Conservation (phyloP, 2,329 filamentous ascomycete genomes). For the Penicillium griseofulvum region DNA sequence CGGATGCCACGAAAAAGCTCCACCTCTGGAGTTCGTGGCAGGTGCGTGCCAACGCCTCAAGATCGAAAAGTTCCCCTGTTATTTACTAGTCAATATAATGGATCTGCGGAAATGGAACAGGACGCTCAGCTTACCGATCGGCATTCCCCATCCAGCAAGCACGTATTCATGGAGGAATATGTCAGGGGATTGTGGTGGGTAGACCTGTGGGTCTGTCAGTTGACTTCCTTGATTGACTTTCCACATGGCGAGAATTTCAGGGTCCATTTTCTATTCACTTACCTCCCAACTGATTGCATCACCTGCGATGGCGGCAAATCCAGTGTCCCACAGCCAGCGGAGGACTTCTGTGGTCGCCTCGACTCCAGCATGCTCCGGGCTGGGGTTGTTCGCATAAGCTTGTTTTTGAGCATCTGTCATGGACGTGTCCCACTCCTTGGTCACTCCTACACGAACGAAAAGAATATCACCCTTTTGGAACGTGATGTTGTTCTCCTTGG, state of each 20-base stretch:
- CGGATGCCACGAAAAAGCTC: slow-evolving; percentile 52
- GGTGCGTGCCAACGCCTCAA: slow-evolving; percentile 42
- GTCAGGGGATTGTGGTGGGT: slow-evolving; percentile 42
- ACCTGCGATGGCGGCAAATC: slow-evolving; percentile 58
- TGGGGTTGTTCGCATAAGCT: slow-evolving; percentile 35
- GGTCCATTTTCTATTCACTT: slow-evolving; percentile 16
- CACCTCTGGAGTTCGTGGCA: slow-evolving; percentile 43
- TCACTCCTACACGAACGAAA: slow-evolving; percentile 47
- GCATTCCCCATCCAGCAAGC: slow-evolving; percentile 53
- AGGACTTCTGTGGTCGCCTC: slow-evolving; percentile 52
- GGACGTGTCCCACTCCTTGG: slow-evolving; percentile 41
- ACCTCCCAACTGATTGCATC: slow-evolving; percentile 58
- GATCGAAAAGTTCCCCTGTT: slow-evolving; percentile 47
- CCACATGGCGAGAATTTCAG: not conserved
- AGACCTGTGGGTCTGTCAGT: slow-evolving; percentile 31
- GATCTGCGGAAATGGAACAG: not conserved
- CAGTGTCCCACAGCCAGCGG: slow-evolving; percentile 58
- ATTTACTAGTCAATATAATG: slow-evolving; percentile 3
- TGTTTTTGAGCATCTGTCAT: slow-evolving; percentile 36
- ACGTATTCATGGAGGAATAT: slow-evolving; percentile 49
- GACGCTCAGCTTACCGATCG: slow-evolving; percentile 38
- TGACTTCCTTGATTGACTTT: not conserved
- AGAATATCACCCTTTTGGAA: slow-evolving; percentile 55
- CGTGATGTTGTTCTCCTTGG: slow-evolving; percentile 42
- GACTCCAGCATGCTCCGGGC: slow-evolving; percentile 48